phyloP scores from a whole-genome alignment of 2,329 filamentous ascomycete species.

The Penicillium sp. region DNA sequence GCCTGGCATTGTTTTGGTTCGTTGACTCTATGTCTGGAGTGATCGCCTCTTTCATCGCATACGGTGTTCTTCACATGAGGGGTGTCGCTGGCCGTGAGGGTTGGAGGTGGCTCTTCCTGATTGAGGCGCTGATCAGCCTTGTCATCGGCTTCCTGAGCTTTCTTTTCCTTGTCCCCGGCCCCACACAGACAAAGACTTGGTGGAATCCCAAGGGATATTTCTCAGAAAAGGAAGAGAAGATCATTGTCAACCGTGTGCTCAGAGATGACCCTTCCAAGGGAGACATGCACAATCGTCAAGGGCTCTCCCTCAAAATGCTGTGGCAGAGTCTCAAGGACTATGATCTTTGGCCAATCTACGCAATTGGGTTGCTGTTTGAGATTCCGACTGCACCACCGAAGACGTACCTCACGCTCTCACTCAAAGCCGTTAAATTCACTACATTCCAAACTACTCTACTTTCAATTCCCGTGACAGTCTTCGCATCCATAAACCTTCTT shows the following conservation, averaged over 20 bases:
- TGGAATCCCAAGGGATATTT: constrained; percentile 64
- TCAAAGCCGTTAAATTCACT: constrained; percentile 13
- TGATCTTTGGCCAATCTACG: constrained; percentile 44
- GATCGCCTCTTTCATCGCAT: constrained; percentile 37
- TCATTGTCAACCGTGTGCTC: constrained; percentile 62
- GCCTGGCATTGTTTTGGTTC: constrained; percentile 43
- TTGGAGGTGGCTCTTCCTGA: constrained; percentile 48
- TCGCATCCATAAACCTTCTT: constrained; percentile 40
- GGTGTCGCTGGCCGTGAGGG: constrained; percentile 44
- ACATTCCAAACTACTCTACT: constrained; percentile 28
- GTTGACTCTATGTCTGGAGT: constrained; percentile 35
- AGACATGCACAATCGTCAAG: constrained; percentile 40
- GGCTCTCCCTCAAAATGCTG: constrained; percentile 30
- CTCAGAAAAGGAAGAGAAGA: constrained; percentile 60
- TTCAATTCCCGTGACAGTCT: constrained; percentile 42
- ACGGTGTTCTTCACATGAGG: constrained; percentile 42
- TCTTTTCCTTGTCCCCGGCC: constrained; percentile 43
- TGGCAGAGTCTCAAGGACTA: constrained; percentile 39
- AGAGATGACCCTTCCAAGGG: constrained; percentile 45
- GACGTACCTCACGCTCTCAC: constrained; percentile 47
- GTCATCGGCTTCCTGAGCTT: constrained; percentile 46
- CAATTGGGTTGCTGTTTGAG: constrained; percentile 35
- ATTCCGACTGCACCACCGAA: constrained; percentile 47
- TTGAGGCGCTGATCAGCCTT: constrained; percentile 48
- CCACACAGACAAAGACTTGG: constrained; percentile 54